These are phyloP conservation scores for Neurospora tetraspora DNA, from an alignment of 495 filamentous ascomycete genomes.

Conservation along the genomic window DNA sequence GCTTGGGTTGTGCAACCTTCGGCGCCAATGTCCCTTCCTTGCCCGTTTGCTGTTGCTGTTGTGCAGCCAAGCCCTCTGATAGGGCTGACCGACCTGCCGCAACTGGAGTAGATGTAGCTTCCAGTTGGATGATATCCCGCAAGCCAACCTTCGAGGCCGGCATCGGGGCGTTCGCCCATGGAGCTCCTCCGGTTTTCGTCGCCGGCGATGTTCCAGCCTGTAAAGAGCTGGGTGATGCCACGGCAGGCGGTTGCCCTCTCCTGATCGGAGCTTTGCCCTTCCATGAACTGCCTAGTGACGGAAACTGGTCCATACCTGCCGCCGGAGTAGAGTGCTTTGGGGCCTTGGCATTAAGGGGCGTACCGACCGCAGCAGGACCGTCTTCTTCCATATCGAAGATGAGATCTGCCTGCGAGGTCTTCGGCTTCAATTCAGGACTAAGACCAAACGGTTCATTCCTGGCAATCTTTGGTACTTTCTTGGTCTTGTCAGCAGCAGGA, in stretches of 20 bases:
- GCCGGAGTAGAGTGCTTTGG: constrained; percentile 1
- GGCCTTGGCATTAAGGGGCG: constrained; percentile 10
- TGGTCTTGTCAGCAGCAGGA: constrained; percentile 43
- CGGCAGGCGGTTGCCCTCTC: constrained; percentile 1
- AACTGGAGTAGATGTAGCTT: constrained; percentile 31
- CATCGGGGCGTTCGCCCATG: constrained; percentile 53
- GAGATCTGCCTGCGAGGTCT: constrained; percentile 58
- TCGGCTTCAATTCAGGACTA: constrained; percentile 54
- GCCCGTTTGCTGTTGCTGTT: constrained; percentile 18
- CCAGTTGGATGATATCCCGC: constrained; percentile 75
- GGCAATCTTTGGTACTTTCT: constrained; percentile 36
- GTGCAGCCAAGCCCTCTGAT: constrained; percentile 56
- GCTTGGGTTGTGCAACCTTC: constrained; percentile 37
- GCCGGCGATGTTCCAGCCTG: neutral
- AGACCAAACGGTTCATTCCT: constrained; percentile 29
- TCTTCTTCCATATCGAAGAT: constrained; percentile 97
- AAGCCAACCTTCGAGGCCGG: constrained; percentile 59
- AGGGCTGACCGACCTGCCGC: constrained; percentile 50
- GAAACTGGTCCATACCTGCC: constrained; percentile 11
- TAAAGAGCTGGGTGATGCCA: neutral
- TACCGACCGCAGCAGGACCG: constrained; percentile 11
- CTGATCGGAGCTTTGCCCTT: constrained; percentile 8
- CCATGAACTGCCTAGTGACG: constrained; percentile 15
- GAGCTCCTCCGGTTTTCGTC: constrained; percentile 20
- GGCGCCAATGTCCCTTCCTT: constrained; percentile 21